Evolutionary conservation across 139 green algal genomes (phyloP).

Genomic region (Auxenochlorella pyrenoidosa): DNA sequence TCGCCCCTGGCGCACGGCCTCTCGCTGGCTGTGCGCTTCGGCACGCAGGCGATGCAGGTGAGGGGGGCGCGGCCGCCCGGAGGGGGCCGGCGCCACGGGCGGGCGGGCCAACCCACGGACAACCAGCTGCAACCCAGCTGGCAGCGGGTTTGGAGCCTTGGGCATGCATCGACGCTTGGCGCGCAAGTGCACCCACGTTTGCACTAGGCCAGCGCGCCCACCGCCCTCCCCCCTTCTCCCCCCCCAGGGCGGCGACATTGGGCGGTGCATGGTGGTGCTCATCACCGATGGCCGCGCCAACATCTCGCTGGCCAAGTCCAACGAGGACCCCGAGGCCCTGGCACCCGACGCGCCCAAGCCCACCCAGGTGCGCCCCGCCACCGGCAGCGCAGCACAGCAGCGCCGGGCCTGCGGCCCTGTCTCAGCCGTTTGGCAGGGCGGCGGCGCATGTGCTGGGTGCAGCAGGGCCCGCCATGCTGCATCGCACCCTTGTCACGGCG

Average conservation of each 20-base stretch:
- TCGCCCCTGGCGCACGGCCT: slow-evolving; percentile 97
- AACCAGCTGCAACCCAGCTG: not conserved
- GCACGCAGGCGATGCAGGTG: slow-evolving; percentile 69
- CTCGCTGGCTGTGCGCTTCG: slow-evolving; percentile 78
- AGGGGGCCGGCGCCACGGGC: too few relatives aligned
- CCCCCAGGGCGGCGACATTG: slow-evolving; percentile 84
- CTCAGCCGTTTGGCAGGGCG: too few relatives aligned
- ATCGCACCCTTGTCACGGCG: too few relatives aligned
- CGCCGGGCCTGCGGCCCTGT: too few relatives aligned
- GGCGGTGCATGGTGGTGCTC: slow-evolving; percentile 96
- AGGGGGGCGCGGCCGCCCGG: not conserved
- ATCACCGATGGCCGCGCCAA: slow-evolving; percentile 99
- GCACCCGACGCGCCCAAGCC: slow-evolving; percentile 85
- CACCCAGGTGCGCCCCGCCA: slow-evolving; percentile 41
- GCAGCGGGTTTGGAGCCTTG: too few relatives aligned
- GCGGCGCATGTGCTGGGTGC: too few relatives aligned
- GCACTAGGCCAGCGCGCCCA: not conserved
- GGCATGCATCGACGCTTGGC: too few relatives aligned
- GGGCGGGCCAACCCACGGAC: too few relatives aligned
- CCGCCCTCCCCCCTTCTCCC: slow-evolving; percentile 24
- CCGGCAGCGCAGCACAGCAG: too few relatives aligned
- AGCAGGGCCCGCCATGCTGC: too few relatives aligned
- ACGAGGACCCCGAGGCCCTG: slow-evolving; percentile 92
- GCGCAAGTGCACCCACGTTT: too few relatives aligned
- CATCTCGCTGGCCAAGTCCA: slow-evolving; percentile 89